phyloP scores from a whole-genome alignment of 805 yeast species.

The Myxozyma lipomycoides region DNA sequence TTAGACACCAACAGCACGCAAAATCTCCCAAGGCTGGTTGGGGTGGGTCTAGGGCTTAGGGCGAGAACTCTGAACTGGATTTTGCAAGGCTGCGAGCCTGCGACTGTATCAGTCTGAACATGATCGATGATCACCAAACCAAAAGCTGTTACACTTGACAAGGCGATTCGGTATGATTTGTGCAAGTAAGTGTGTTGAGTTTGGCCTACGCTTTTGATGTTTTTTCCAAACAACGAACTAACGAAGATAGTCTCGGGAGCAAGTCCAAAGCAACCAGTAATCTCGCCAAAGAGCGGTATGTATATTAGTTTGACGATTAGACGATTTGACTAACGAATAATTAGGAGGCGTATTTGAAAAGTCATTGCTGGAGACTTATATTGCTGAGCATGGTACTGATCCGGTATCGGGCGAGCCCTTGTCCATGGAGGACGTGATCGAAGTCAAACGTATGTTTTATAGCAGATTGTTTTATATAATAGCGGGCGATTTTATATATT shows the following conservation, averaged over 20 bases:
- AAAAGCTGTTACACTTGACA: too few relatives aligned
- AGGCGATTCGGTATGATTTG: too few relatives aligned
- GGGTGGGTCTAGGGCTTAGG: too few relatives aligned
- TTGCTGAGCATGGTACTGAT: constrained; percentile 63
- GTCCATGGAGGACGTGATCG: constrained; percentile 54
- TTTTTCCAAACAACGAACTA: background rate
- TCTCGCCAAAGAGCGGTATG: constrained; percentile 27
- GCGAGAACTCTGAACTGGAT: too few relatives aligned
- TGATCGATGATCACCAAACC: too few relatives aligned
- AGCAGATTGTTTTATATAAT: background rate
- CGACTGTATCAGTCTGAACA: too few relatives aligned
- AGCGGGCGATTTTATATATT: background rate
- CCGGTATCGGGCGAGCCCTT: constrained; percentile 70
- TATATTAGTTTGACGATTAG: background rate
- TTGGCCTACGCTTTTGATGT: too few relatives aligned
- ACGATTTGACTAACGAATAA: background rate
- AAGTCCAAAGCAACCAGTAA: constrained; percentile 16
- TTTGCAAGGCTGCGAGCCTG: too few relatives aligned
- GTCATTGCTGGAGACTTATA: constrained; percentile 54
- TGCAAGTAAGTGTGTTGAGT: constrained; percentile 1
- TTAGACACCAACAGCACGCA: too few relatives aligned
- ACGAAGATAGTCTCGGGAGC: constrained; percentile 19
- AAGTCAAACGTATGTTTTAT: constrained; percentile 33
- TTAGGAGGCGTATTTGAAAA: constrained; percentile 68
- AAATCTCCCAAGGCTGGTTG: too few relatives aligned